Evolutionary conservation across 225 moss, liverwort and hornwort genomes (phyloP).

Genomic region (Polytrichum formosum): DNA sequence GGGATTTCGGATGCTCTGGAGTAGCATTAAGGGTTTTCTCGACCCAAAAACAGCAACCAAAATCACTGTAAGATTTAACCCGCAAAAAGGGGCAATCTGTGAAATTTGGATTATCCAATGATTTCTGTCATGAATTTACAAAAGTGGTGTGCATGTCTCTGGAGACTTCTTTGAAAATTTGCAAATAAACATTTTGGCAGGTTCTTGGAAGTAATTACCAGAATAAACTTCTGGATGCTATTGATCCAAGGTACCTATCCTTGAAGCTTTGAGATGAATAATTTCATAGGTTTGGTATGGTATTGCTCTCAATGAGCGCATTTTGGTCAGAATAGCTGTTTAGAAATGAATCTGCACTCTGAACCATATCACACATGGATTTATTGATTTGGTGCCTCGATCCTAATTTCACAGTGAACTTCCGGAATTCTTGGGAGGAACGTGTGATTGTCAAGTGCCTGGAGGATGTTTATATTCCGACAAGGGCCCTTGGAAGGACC

Average conservation of each 20-base stretch:
- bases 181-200: conserved; percentile 19
- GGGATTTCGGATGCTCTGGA: conserved; percentile 83
- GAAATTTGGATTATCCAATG: too few species aligned
- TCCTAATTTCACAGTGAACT: conserved; percentile 62
- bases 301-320: too few species aligned
- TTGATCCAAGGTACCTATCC: conserved; percentile 63
- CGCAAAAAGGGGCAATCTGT: too few species aligned
- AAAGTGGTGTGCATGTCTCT: not conserved
- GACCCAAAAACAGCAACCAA: conserved; percentile 79
- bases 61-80: conserved; percentile 52
- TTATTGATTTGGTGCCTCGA: too few species aligned
- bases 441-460: conserved; percentile 71
- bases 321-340: too few species aligned
- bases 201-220: conserved; percentile 84
- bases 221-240: conserved; percentile 69
- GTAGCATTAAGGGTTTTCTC: conserved; percentile 69
- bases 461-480: conserved; percentile 89
- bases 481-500: conserved; percentile 93
- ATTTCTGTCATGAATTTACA: too few species aligned
- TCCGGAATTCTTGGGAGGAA: conserved; percentile 84
- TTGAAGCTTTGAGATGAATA: too few species aligned
- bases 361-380: too few species aligned
- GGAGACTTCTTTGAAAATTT: not conserved
- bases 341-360: not conserved
- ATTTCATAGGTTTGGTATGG: too few species aligned